A percentile compares a stretch with the other conserved stretches of the same genome.
These are phyloP conservation scores for Adansonia madagascariensis DNA, from an alignment of 441 rosid genomes.

Conservation along the genomic window DNA sequence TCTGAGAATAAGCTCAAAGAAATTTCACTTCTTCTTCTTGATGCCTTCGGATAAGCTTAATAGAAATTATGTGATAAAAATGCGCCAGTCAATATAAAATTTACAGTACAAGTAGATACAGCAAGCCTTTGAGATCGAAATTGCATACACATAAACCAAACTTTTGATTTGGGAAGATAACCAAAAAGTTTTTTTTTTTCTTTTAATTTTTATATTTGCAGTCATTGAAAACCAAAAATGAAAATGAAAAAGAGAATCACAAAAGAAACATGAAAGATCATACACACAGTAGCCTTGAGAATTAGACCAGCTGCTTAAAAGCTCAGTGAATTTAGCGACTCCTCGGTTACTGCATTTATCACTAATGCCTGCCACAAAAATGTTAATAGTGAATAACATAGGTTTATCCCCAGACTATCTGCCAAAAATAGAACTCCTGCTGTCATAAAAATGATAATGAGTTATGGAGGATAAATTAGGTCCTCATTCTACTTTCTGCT, in stretches of 20 bases:
- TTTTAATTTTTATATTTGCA: not conserved
- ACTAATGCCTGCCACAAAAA: constrained; percentile 59
- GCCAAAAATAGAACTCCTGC: not conserved
- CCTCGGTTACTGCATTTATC: constrained; percentile 68
- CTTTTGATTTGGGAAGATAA: constrained; percentile 7
- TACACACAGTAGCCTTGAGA: constrained; percentile 85
- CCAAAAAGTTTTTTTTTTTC: not conserved
- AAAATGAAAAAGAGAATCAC: not conserved
- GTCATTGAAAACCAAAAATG: not conserved
- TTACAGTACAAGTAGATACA: not conserved
- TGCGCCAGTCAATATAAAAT: not conserved
- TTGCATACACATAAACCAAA: not conserved
- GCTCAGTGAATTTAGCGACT: constrained; percentile 57
- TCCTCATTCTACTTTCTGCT: not conserved
- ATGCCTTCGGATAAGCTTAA: not conserved
- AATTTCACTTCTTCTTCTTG: not conserved
- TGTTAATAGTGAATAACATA: not conserved
- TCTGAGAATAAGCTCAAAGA: constrained; percentile 2
- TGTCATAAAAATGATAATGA: not conserved
- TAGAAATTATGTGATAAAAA: not conserved
- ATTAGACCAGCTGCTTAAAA: constrained; percentile 65
- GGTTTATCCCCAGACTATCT: not conserved
- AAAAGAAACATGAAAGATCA: constrained; percentile 28
- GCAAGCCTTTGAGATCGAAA: not conserved
- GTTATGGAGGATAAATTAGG: not conserved